Conservation (phyloP, 176 grass and related monocot genomes). For the Typha latifolia region DNA sequence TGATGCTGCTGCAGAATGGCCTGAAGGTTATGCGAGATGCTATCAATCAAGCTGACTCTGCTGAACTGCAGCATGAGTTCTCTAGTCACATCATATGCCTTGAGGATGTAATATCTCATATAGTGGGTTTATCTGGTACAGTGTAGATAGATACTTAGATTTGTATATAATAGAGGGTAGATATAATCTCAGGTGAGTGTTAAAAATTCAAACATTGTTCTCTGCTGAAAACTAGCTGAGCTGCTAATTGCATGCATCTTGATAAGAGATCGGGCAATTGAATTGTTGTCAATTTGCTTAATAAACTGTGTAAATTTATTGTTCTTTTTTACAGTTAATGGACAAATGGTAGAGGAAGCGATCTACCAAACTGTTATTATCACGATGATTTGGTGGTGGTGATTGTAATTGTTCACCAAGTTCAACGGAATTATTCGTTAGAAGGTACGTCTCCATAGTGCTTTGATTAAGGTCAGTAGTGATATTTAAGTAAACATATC, state of each 20-base stretch:
- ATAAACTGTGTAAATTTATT: too few relatives aligned
- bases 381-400: too few relatives aligned
- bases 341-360: too few relatives aligned
- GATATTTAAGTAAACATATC: too few relatives aligned
- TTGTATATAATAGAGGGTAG: neutral
- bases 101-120: conserved; percentile 53
- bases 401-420: too few relatives aligned
- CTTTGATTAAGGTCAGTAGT: too few relatives aligned
- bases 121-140: conserved; percentile 32
- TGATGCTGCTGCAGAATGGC: conserved; percentile 57
- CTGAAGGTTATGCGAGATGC: conserved; percentile 54
- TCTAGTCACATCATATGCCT: conserved; percentile 41
- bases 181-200: neutral
- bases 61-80: conserved; percentile 43
- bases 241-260: neutral
- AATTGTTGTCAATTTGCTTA: neutral
- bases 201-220: neutral
- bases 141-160: neutral
- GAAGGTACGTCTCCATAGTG: too few relatives aligned
- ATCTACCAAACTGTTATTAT: too few relatives aligned
- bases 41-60: conserved; percentile 26
- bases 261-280: neutral
- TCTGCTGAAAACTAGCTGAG: neutral
- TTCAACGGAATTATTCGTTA: too few relatives aligned
- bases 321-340: too few relatives aligned